A percentile compares a stretch with the other conserved stretches of the same genome.
phyloP scores from a whole-genome alignment of 1,139 yeast species.

The Lodderomyces metapsilosis region DNA sequence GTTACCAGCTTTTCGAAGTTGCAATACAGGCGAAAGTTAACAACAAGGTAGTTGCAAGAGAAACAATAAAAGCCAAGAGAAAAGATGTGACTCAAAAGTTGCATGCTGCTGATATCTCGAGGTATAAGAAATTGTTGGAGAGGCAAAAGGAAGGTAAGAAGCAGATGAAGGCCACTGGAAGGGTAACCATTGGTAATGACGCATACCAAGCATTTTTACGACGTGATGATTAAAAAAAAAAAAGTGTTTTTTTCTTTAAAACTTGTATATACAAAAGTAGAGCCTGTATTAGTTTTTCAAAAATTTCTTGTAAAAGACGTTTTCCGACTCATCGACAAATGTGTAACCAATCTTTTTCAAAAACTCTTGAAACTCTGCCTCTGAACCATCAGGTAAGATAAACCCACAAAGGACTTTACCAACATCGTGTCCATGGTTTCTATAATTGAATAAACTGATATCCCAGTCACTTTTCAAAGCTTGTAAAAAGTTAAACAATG shows the following conservation, averaged over 20 bases:
- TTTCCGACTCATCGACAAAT: constrained; percentile 79
- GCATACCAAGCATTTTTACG: constrained; percentile 74
- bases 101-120: constrained; percentile 90
- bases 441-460: constrained; percentile 88
- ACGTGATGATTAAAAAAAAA: constrained; percentile 21
- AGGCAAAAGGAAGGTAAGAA: constrained; percentile 95
- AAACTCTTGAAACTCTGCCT: constrained; percentile 62
- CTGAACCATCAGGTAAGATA: constrained; percentile 73
- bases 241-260: neutral
- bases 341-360: constrained; percentile 73
- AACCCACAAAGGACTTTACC: constrained; percentile 92
- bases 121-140: constrained; percentile 83
- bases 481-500: constrained; percentile 74
- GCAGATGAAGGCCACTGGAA: constrained; percentile 76
- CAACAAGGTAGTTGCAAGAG: constrained; percentile 80
- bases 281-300: constrained; percentile 35
- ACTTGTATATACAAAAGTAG: constrained; percentile 1
- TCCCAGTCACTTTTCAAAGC: constrained; percentile 82
- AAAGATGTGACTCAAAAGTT: constrained; percentile 90
- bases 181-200: constrained; percentile 74
- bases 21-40: constrained; percentile 91
- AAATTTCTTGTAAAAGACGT: constrained; percentile 77
- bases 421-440: constrained; percentile 94
- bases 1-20: constrained; percentile 86
- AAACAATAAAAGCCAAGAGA: constrained; percentile 88